Evolutionary conservation across 106 monocot genomes (phyloP).

Genomic region (Narthecium ossifragum): DNA sequence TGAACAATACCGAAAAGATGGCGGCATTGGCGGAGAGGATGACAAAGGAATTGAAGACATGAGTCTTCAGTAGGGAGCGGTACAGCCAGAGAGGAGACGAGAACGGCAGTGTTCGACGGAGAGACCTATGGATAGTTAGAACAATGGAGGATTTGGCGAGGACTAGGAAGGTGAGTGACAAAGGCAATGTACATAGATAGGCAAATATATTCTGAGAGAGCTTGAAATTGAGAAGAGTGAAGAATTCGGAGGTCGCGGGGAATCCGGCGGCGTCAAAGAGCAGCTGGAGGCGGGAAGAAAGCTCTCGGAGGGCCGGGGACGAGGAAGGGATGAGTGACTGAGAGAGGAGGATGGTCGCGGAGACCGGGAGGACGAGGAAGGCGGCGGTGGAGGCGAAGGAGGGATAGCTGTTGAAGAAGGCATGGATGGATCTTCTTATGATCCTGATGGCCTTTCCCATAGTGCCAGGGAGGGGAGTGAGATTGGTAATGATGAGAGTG

Average conservation of each 20-base stretch:
- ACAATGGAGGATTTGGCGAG: slow-evolving; percentile 58
- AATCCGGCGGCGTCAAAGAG: slow-evolving; percentile 60
- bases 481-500: neutral
- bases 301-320: slow-evolving; percentile 11
- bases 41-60: slow-evolving; percentile 47
- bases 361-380: slow-evolving; percentile 50
- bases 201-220: slow-evolving; percentile 60
- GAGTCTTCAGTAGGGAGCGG: slow-evolving; percentile 36
- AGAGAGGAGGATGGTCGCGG: slow-evolving; percentile 51
- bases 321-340: slow-evolving; percentile 28
- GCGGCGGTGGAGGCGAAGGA: slow-evolving; percentile 40
- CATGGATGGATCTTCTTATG: slow-evolving; percentile 48
- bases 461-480: neutral
- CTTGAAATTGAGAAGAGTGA: slow-evolving; percentile 42
- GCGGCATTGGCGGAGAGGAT: slow-evolving; percentile 58
- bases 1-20: slow-evolving; percentile 44
- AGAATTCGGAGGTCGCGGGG: slow-evolving; percentile 39
- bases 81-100: slow-evolving; percentile 33
- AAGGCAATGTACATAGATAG: slow-evolving; percentile 44
- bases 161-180: slow-evolving; percentile 59
- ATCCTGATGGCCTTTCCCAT: slow-evolving; percentile 45
- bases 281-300: slow-evolving; percentile 34
- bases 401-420: slow-evolving; percentile 55
- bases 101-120: neutral
- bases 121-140: slow-evolving; percentile 7